Evolutionary conservation across 1,284 basidiomycete species (phyloP), one percentile per base, ranked within the genome.

Genomic region (Melampsora americana): DNA sequence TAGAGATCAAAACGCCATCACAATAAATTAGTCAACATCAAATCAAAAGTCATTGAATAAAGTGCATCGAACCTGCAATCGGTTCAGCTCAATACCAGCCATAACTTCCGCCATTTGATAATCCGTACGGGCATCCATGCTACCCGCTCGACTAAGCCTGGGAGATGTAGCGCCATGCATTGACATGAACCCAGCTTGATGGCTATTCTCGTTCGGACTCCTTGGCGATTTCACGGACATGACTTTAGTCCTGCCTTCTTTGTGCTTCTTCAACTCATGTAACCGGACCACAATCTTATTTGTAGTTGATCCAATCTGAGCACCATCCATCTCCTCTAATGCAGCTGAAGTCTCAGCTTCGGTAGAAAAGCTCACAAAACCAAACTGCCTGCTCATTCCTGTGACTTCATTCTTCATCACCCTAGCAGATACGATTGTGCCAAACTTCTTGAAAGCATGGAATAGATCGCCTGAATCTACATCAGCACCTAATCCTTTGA

Each of bases 341-440:
- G 92, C 92, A 6, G 86, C 85, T 28, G 86, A 78, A 48, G 93
- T 92, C 89, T 80, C 79, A 20, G 80, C 80, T 2, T 81, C 76
- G 9, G 61, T 74, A 16, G 77, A 79, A 79, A 82, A 97, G 32
- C 91, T 92, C 76, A 97, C 95, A 81, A 97, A 98, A n/a, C 94
- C 94, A 81, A 95, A 97, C 5, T 93, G 93, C 76, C 92, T 89
- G 82, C 90, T 92, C 71, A 90, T 88, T 28, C 91, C 90, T 67
- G 81, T 85, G 0, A 30, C 6, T 79, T 93, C 90, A 80, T 93
- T 93, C 30, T 92, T 88, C 94, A 96, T 96, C 66, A 97, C 92
- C 77, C 93, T 89, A 32, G 93, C 93, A 82, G 93, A 93, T 42
- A 82, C 79, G 66, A 83, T 82, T 23, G 77, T 66, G 12, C 82